Evolutionary conservation across 2,329 filamentous ascomycete species (phyloP).

Genomic region (Pestalotiopsis sp.): DNA sequence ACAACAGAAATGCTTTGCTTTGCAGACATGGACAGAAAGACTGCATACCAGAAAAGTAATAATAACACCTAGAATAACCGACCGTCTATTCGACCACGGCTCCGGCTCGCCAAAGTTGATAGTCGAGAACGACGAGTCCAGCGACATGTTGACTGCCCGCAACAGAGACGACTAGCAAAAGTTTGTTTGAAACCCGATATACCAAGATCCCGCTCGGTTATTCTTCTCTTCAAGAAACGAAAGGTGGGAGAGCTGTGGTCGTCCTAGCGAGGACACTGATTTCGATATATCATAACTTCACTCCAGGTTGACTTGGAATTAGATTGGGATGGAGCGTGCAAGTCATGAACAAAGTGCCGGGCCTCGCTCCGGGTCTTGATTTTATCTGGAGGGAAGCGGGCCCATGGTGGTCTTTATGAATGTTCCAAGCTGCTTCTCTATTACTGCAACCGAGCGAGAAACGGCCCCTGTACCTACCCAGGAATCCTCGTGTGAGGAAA

Average conservation of each 20-base stretch:
- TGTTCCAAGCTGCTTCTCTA: too few species aligned
- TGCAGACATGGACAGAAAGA: background rate
- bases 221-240: constrained; percentile 1
- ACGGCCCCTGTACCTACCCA: background rate
- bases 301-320: background rate
- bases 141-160: background rate
- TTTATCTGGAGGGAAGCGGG: background rate
- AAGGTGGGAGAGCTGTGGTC: background rate
- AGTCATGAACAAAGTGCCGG: background rate
- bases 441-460: background rate
- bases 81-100: constrained; percentile 28
- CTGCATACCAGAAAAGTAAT: constrained; percentile 30
- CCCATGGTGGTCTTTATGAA: background rate
- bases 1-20: background rate
- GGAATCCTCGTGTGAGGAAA: too few species aligned
- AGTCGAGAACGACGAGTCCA: constrained; percentile 17
- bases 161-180: background rate
- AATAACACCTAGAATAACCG: constrained; percentile 31
- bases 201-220: constrained; percentile 13
- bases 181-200: background rate
- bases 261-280: background rate
- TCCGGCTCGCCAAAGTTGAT: constrained; percentile 29
- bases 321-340: background rate
- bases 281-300: background rate
- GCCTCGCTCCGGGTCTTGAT: background rate